phyloP scores from a whole-genome alignment of 1,284 basidiomycete species.

The Mrakiaceae sp. region DNA sequence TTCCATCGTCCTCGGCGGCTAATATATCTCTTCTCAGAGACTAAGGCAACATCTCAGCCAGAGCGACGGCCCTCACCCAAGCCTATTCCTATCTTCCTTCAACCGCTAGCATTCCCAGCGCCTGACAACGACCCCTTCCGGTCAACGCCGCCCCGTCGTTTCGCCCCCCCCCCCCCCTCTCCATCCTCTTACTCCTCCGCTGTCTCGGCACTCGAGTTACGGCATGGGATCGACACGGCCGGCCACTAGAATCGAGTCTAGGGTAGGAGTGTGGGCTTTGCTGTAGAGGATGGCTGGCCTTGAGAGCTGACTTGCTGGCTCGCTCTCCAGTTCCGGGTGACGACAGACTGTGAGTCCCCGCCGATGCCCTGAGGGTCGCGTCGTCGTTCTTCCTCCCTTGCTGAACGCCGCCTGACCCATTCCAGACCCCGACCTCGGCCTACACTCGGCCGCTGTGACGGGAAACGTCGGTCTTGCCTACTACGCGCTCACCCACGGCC shows the following conservation, averaged over 20 bases:
- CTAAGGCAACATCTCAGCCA: too few relatives aligned
- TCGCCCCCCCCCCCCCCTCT: too few relatives aligned
- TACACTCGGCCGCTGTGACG: slow-evolving; percentile 77
- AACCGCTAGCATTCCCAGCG: too few relatives aligned
- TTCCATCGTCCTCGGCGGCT: too few relatives aligned
- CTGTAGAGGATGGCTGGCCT: too few relatives aligned
- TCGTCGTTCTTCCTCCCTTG: not conserved
- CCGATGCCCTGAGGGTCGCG: not conserved
- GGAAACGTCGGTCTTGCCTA: slow-evolving; percentile 76
- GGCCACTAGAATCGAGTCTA: slow-evolving; percentile 11
- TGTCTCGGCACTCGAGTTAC: too few relatives aligned
- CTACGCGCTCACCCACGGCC: slow-evolving; percentile 80
- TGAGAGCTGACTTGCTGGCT: not conserved
- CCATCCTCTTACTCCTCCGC: too few relatives aligned
- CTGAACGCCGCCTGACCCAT: not conserved
- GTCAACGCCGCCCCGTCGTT: too few relatives aligned
- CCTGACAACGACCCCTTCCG: too few relatives aligned
- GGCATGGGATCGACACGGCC: not conserved
- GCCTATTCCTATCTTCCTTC: too few relatives aligned
- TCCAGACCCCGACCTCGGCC: slow-evolving; percentile 51
- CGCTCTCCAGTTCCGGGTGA: slow-evolving; percentile 52
- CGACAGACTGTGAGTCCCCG: slow-evolving; percentile 53
- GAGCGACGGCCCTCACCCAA: too few relatives aligned
- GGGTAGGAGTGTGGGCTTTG: not conserved
- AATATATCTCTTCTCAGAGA: too few relatives aligned